Evolutionary conservation across 1,139 yeast species (phyloP).

Genomic region (Geotrichum cucujoidarum): DNA sequence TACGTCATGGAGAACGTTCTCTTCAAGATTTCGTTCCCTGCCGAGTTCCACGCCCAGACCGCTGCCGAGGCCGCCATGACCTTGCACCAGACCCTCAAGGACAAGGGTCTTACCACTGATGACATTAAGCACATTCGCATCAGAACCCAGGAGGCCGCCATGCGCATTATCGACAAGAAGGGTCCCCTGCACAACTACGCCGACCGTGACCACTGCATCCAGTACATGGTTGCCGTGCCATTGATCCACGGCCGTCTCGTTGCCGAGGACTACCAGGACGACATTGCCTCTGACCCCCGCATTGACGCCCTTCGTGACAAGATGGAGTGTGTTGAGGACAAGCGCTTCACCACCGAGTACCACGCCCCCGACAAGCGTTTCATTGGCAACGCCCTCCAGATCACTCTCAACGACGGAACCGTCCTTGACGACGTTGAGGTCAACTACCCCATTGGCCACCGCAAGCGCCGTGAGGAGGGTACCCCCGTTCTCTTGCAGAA

Average conservation of each 20-base stretch:
- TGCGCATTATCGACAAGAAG: slow-evolving; percentile 52
- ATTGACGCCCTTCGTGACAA: slow-evolving; percentile 49
- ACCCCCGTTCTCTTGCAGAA: slow-evolving; percentile 49
- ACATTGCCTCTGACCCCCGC: slow-evolving; percentile 48
- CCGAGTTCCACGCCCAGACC: slow-evolving; percentile 61
- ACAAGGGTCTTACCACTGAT: slow-evolving; percentile 42
- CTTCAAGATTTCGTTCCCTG: slow-evolving; percentile 58
- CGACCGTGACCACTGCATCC: slow-evolving; percentile 59
- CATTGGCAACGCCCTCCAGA: slow-evolving; percentile 50
- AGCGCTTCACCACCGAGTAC: slow-evolving; percentile 47
- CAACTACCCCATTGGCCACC: slow-evolving; percentile 56
- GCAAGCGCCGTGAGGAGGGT: slow-evolving; percentile 54
- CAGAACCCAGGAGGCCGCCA: slow-evolving; percentile 57
- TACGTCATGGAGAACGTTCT: slow-evolving; percentile 61
- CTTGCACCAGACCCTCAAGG: slow-evolving; percentile 39
- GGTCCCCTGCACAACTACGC: slow-evolving; percentile 60
- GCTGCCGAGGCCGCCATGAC: slow-evolving; percentile 58
- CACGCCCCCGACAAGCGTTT: slow-evolving; percentile 54
- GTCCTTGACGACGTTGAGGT: slow-evolving; percentile 49
- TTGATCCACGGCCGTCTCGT: slow-evolving; percentile 50
- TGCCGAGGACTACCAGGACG: slow-evolving; percentile 53
- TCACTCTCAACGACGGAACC: slow-evolving; percentile 52
- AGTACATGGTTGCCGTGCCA: slow-evolving; percentile 57
- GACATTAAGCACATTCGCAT: slow-evolving; percentile 49
- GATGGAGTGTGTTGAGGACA: slow-evolving; percentile 51